These are phyloP conservation scores for Geotrichum carabidarum DNA, from an alignment of 1,139 yeast genomes.

Conservation along the genomic window DNA sequence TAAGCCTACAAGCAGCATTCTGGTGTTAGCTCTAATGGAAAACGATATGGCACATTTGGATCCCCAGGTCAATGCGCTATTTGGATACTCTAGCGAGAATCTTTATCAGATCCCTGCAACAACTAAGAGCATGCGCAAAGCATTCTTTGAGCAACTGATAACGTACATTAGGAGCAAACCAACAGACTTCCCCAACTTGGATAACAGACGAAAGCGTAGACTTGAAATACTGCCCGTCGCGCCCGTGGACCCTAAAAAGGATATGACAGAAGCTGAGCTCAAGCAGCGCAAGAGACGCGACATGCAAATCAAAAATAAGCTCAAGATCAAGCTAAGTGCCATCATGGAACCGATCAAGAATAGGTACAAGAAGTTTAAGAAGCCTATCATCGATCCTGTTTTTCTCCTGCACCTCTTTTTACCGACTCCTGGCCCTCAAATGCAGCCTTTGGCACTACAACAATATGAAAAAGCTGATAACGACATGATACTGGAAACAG, in stretches of 20 bases:
- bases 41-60: slow-evolving; percentile 42
- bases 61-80: slow-evolving; percentile 42
- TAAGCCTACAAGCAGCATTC: slow-evolving; percentile 64
- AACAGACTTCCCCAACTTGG: slow-evolving; percentile 41
- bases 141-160: slow-evolving; percentile 55
- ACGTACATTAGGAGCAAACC: slow-evolving; percentile 65
- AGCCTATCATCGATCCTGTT: slow-evolving; percentile 80
- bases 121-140: slow-evolving; percentile 42
- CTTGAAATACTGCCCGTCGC: slow-evolving; percentile 44
- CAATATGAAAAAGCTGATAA: slow-evolving; percentile 56
- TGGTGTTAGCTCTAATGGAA: slow-evolving; percentile 58
- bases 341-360: slow-evolving; percentile 84
- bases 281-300: slow-evolving; percentile 64
- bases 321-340: slow-evolving; percentile 80
- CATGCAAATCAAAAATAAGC: slow-evolving; percentile 72
- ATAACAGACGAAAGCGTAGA: slow-evolving; percentile 37
- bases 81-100: slow-evolving; percentile 51
- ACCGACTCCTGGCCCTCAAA: background rate
- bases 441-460: slow-evolving; percentile 28
- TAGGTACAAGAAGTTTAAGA: slow-evolving; percentile 82
- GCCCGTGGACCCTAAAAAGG: slow-evolving; percentile 32
- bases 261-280: slow-evolving; percentile 30
- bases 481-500: slow-evolving; percentile 72
- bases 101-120: slow-evolving; percentile 48
- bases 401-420: slow-evolving; percentile 73